phyloP scores from a whole-genome alignment of 495 filamentous ascomycete species.

The Penicillium cinerascens region DNA sequence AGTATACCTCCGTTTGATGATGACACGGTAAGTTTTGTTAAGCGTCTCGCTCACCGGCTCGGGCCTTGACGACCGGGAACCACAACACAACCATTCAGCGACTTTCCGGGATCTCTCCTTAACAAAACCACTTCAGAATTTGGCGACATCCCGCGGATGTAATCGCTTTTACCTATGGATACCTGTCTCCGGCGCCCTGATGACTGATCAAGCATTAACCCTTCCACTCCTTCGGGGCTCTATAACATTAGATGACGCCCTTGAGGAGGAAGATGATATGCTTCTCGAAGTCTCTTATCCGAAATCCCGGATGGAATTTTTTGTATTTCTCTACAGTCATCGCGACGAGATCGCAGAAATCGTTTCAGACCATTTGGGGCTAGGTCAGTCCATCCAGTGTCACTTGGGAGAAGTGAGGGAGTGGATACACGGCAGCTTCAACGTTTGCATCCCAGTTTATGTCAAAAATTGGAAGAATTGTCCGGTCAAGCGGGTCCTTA shows the following conservation, averaged over 20 bases:
- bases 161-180: no score
- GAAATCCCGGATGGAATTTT: neutral
- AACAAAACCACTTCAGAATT: no score
- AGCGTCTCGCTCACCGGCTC: no score
- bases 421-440: slow-evolving; percentile 38
- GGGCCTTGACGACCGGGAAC: no score
- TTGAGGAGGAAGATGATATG: neutral
- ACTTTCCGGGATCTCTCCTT: no score
- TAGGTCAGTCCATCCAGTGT: slow-evolving; percentile 7
- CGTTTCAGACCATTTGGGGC: slow-evolving; percentile 23
- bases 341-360: slow-evolving; percentile 25
- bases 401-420: slow-evolving; percentile 20
- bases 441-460: slow-evolving; percentile 36
- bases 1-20: no score
- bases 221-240: neutral
- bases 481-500: slow-evolving; percentile 22
- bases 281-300: neutral
- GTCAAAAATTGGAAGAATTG: slow-evolving; percentile 7
- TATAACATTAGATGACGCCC: neutral
- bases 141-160: no score
- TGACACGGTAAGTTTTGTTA: no score
- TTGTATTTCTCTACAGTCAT: neutral
- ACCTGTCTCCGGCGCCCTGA: neutral
- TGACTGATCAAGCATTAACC: neutral
- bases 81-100: no score